phyloP scores from a whole-genome alignment of 805 yeast genomes.

The Alloascoidea africana region DNA sequence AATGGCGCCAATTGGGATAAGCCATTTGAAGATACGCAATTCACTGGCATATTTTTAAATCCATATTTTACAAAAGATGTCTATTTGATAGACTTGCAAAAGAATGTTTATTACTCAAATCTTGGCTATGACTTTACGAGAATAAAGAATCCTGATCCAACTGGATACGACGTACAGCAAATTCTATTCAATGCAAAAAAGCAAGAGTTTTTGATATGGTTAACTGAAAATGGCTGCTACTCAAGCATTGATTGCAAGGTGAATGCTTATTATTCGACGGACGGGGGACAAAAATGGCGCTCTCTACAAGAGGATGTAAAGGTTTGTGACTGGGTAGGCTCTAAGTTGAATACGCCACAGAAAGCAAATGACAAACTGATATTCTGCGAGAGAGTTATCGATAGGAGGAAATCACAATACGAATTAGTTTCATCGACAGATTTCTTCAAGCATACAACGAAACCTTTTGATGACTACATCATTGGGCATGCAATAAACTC shows the following conservation, averaged over 20 bases:
- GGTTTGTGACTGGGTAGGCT: conserved; percentile 52
- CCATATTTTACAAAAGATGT: conserved; percentile 42
- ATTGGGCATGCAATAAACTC: conserved; percentile 66
- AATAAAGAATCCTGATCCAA: conserved; percentile 33
- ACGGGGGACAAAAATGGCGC: conserved; percentile 53
- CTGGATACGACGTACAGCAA: conserved; percentile 19
- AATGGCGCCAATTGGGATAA: conserved; percentile 39
- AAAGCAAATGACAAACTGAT: conserved; percentile 35
- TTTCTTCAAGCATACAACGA: conserved; percentile 27
- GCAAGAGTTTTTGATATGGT: conserved; percentile 48
- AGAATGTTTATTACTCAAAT: conserved; percentile 47
- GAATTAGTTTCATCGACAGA: conserved; percentile 34
- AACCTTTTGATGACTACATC: conserved; percentile 37
- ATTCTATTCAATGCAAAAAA: conserved; percentile 26
- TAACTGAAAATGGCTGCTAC: conserved; percentile 50
- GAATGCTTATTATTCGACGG: conserved; percentile 44
- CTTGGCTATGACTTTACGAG: conserved; percentile 47
- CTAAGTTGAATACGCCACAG: conserved; percentile 19
- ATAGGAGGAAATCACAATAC: conserved; percentile 3
- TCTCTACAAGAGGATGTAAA: conserved; percentile 35
- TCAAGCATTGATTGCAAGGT: conserved; percentile 34
- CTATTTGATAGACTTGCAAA: conserved; percentile 32
- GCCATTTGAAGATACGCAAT: conserved; percentile 24
- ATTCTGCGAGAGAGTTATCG: conserved; percentile 34
- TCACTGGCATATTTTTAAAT: conserved; percentile 44